phyloP scores from a whole-genome alignment of 225 moss, liverwort and hornwort genomes.

The Pleurozium schreberi region DNA sequence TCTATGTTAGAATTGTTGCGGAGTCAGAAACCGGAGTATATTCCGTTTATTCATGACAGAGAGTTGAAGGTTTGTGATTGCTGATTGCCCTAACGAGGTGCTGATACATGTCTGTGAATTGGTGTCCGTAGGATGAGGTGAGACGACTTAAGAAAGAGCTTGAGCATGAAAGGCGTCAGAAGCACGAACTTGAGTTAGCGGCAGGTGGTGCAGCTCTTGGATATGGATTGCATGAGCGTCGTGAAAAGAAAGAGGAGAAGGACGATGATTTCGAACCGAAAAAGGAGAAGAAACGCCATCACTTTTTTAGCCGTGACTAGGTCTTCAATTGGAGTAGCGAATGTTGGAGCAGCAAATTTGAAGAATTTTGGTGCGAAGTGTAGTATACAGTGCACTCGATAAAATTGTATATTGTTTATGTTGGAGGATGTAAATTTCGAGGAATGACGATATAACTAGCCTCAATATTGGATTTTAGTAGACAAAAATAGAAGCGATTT shows the following conservation, averaged over 20 bases:
- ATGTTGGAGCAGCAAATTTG: neutral
- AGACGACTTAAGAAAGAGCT: constrained; percentile 9
- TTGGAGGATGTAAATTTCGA: neutral
- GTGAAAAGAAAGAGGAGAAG: neutral
- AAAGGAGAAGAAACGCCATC: neutral
- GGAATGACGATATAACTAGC: neutral
- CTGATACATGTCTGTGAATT: neutral
- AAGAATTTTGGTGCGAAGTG: neutral
- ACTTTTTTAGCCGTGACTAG: neutral
- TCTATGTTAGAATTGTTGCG: neutral
- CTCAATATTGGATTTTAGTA: neutral
- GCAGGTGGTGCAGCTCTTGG: constrained; percentile 2
- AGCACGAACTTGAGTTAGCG: neutral
- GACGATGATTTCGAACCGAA: neutral
- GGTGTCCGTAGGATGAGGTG: neutral
- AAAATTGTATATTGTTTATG: neutral
- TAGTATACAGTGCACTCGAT: neutral
- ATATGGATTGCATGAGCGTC: constrained; percentile 17
- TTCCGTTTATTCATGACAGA: neutral
- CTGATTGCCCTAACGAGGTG: neutral
- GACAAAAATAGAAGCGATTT: neutral
- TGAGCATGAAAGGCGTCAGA: neutral
- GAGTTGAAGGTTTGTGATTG: neutral
- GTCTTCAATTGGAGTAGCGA: neutral
- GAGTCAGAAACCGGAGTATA: neutral